phyloP scores from a whole-genome alignment of 495 filamentous ascomycete species.

The Penicillium robsamsonii region DNA sequence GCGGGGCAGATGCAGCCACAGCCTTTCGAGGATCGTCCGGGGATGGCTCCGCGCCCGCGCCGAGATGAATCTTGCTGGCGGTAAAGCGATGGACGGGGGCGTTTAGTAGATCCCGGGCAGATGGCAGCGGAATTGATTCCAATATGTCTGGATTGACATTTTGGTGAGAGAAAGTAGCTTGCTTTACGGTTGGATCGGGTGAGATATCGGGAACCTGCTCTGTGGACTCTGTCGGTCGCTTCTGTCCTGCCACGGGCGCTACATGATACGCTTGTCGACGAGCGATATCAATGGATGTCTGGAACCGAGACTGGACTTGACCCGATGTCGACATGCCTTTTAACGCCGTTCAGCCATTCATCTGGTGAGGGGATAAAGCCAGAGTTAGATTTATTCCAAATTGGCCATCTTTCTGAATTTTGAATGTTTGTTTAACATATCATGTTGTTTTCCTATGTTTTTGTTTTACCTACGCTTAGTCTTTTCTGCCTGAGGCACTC shows the following conservation, averaged over 20 bases:
- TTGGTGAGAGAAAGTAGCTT: constrained; percentile 4
- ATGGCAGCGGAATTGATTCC: constrained; percentile 26
- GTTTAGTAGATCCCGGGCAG: constrained; percentile 25
- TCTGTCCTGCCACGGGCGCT: constrained; percentile 41
- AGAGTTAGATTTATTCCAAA: neutral
- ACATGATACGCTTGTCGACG: constrained; percentile 39
- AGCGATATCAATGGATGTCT: constrained; percentile 48
- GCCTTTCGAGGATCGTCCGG: constrained; percentile 46
- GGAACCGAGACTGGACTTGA: constrained; percentile 39
- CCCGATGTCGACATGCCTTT: constrained; percentile 31
- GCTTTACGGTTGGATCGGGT: constrained; percentile 1
- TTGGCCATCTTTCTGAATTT: constrained; percentile 1
- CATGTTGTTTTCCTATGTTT: neutral
- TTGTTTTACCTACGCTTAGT: neutral
- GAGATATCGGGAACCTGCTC: constrained; percentile 5
- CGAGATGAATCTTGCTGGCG: constrained; percentile 40
- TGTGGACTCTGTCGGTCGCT: constrained; percentile 27
- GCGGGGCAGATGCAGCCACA: constrained; percentile 45
- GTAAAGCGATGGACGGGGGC: constrained; percentile 32
- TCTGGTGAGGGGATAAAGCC: neutral
- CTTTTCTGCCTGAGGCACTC: neutral
- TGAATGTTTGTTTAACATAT: neutral
- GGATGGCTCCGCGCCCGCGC: constrained; percentile 16
- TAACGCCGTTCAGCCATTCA: neutral
- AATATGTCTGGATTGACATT: constrained; percentile 17